Evolutionary conservation across 2,329 filamentous ascomycete species (phyloP).

Genomic region (Leptographium lundbergii): DNA sequence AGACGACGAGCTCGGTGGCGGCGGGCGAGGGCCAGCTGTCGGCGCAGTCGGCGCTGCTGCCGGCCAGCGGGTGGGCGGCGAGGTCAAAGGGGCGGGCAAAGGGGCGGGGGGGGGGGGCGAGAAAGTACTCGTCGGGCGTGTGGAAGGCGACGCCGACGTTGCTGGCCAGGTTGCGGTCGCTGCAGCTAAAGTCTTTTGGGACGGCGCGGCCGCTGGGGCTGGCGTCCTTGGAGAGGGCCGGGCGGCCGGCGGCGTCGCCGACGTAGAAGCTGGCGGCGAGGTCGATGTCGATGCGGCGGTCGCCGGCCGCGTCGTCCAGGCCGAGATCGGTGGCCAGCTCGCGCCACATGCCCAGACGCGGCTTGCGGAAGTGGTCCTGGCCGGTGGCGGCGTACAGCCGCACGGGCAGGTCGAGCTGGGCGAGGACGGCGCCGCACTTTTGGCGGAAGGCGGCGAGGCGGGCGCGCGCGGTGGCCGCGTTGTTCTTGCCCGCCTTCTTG

Average conservation of each 20-base stretch:
- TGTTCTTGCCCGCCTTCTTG: conserved; percentile 38
- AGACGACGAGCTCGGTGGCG: conserved; percentile 64
- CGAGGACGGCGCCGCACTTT: conserved; percentile 59
- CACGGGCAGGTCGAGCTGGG: conserved; percentile 60
- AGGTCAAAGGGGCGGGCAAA: conserved; percentile 65
- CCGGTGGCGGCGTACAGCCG: conserved; percentile 77
- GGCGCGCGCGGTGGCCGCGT: conserved; percentile 31
- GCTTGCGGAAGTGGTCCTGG: conserved; percentile 76
- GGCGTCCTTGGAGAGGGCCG: conserved; percentile 29
- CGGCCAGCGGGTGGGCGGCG: conserved; percentile 33
- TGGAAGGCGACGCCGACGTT: conserved; percentile 72
- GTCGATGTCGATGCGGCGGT: conserved; percentile 36
- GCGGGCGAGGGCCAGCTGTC: conserved; percentile 38
- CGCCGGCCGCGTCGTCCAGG: background rate
- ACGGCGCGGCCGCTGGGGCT: conserved; percentile 64
- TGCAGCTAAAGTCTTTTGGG: conserved; percentile 59
- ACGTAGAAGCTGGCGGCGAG: conserved; percentile 66
- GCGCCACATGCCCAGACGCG: conserved; percentile 79
- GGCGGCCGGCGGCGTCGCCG: conserved; percentile 66
- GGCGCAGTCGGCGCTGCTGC: conserved; percentile 8
- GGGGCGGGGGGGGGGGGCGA: conserved; percentile 50
- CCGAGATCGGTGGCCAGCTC: conserved; percentile 43
- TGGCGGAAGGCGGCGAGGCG: conserved; percentile 71
- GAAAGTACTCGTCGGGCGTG: conserved; percentile 89
- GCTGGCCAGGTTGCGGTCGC: conserved; percentile 66